A percentile compares a stretch with the other conserved stretches of the same genome.
Evolutionary conservation across 768 basidiomycete genomes (phyloP).

Genomic region (Trametes coccinea): DNA sequence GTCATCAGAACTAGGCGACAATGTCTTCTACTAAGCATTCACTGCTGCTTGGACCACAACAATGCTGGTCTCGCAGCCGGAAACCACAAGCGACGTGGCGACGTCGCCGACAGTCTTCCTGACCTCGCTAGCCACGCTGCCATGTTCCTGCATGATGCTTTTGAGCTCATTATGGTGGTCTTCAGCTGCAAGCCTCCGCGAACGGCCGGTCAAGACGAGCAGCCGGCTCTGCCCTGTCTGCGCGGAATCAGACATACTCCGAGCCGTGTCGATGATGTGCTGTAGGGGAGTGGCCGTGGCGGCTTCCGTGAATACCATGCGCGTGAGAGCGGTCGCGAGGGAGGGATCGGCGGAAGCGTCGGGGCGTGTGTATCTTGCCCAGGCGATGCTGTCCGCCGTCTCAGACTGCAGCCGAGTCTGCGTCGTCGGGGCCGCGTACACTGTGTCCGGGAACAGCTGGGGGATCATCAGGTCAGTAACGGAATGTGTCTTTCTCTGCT

Average conservation of each 20-base stretch:
- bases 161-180: slow-evolving; percentile 61
- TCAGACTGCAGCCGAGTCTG: slow-evolving; percentile 71
- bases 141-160: slow-evolving; percentile 37
- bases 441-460: slow-evolving; percentile 60
- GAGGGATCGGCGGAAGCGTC: slow-evolving; percentile 19
- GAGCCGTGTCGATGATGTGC: slow-evolving; percentile 45
- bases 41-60: slow-evolving; percentile 54
- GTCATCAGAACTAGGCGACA: not conserved
- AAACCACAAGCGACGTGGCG: slow-evolving; percentile 65
- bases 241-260: slow-evolving; percentile 22
- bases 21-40: not conserved
- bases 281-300: slow-evolving; percentile 58
- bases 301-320: slow-evolving; percentile 61
- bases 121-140: slow-evolving; percentile 54
- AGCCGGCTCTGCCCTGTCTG: slow-evolving; percentile 18
- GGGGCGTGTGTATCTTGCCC: slow-evolving; percentile 60
- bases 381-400: slow-evolving; percentile 79
- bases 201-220: slow-evolving; percentile 72
- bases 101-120: slow-evolving; percentile 77
- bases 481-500: not conserved
- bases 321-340: slow-evolving; percentile 48
- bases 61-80: slow-evolving; percentile 49
- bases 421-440: slow-evolving; percentile 67
- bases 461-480: not conserved
- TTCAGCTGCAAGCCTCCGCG: slow-evolving; percentile 65